Base-by-base conservation (phyloP, 306 rosid genomes). In the Rosa chinensis region DNA sequence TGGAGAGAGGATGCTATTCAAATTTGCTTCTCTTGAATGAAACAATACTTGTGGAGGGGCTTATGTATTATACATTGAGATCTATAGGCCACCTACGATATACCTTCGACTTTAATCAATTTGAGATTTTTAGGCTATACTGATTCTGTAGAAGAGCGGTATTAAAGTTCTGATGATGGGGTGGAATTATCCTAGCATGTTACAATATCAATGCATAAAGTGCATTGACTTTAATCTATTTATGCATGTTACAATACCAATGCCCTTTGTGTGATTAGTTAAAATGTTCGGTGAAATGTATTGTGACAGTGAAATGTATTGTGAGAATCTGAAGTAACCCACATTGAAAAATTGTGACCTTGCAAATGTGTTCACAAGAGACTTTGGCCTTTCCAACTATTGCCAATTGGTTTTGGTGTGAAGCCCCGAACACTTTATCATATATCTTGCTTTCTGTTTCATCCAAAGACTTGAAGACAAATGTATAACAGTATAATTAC, bases 381-480 rank as follows among this genome's bases (percentile, higher is more conserved):
- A 40, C 8, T 40, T 40, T 40, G 44, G 44, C 44, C 44, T 40
- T 8, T 40, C 44, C 44, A 40, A 40, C 44, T 40, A 6, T 40
- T 40, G 5, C 44, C 8, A 40, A 40, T 40, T 40, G 44, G 8
- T 40, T 32, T 32, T 32, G 37, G 37, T 32, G 37, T 32, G 37
- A 32, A 32, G 37, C 37, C 37, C 37, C 37, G 37, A 32, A 32
- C 37, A 32, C 37, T 32, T 32, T 32, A 32, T 32, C 37, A 2
- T 32, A 32, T 32, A 53, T 42, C n/a, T 43, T 78, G 18, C 3
- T 68, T 63, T 63, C 56, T 72, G 10, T 48, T 61, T 39, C 48
- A 80, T 56, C 59, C 66, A 50, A 61, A 70, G 42, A 58, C 48
- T 82, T 84, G 76, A 85, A 55, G 55, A 66, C 4, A 39, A 47